A percentile compares a stretch with the other conserved stretches of the same genome.
Evolutionary conservation across 208 protist genomes (phyloP).

Genomic region (Perkinsela sp.): DNA sequence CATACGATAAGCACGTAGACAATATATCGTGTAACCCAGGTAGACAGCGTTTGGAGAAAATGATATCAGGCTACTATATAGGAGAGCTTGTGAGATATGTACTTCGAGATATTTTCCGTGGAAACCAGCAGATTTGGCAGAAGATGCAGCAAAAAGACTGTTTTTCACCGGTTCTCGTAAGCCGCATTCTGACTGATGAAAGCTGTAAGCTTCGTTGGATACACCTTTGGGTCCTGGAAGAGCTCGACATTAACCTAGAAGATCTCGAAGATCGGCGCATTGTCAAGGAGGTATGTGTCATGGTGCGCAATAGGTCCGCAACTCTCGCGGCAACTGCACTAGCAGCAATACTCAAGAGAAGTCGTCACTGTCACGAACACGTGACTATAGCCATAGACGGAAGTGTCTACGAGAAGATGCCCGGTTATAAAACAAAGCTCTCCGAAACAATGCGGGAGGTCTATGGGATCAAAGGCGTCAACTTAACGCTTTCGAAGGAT

Average conservation of each 20-base stretch:
- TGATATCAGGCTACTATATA: slow-evolving; percentile 63
- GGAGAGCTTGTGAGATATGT: slow-evolving; percentile 39
- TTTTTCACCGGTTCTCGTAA: slow-evolving; percentile 23
- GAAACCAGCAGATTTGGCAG: slow-evolving; percentile 10
- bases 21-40: slow-evolving; percentile 21
- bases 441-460: slow-evolving; percentile 18
- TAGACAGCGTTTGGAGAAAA: slow-evolving; percentile 44
- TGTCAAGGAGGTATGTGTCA: slow-evolving; percentile 23
- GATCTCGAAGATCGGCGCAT: slow-evolving; percentile 14
- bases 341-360: slow-evolving; percentile 29
- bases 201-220: background rate
- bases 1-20: slow-evolving; percentile 36
- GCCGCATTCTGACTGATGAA: slow-evolving; percentile 19
- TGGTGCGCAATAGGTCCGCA: slow-evolving; percentile 35
- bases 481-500: slow-evolving; percentile 31
- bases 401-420: slow-evolving; percentile 55
- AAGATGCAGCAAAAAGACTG: slow-evolving; percentile 14
- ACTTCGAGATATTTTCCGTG: slow-evolving; percentile 10
- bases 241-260: slow-evolving; percentile 17
- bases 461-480: slow-evolving; percentile 19
- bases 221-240: slow-evolving; percentile 15
- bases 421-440: slow-evolving; percentile 40
- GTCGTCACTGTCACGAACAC: slow-evolving; percentile 12
- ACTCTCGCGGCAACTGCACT: slow-evolving; percentile 29
- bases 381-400: slow-evolving; percentile 42